These are phyloP conservation scores for Rosa lucieae DNA, from an alignment of 306 rosid genomes.

Conservation along the genomic window DNA sequence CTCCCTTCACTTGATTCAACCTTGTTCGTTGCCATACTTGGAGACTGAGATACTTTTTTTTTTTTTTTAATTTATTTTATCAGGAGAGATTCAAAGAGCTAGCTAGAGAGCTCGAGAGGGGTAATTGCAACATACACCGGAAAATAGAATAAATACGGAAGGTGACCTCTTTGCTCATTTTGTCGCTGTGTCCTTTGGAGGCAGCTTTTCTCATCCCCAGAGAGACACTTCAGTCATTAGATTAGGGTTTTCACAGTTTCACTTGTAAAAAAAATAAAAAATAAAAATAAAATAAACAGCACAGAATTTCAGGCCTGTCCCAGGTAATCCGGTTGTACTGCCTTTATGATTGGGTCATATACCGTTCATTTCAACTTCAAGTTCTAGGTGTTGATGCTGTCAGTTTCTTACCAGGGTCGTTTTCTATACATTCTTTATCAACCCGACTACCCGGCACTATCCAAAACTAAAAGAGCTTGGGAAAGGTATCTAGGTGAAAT, in stretches of 20 bases:
- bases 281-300: conserved; percentile 11
- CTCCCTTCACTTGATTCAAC: conserved; percentile 16
- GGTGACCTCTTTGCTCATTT: background rate
- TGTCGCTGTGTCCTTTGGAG: conserved; percentile 28
- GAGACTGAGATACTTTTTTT: background rate
- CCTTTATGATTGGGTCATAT: conserved; percentile 57
- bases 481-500: background rate
- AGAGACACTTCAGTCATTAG: conserved; percentile 52
- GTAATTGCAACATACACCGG: background rate
- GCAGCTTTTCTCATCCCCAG: conserved; percentile 41
- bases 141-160: background rate
- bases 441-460: background rate
- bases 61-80: background rate
- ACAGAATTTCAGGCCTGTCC: conserved; percentile 43
- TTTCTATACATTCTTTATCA: background rate
- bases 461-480: background rate
- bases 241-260: conserved; percentile 38
- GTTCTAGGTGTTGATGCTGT: conserved; percentile 26
- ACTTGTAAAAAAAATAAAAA: conserved; percentile 39
- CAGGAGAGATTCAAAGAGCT: background rate
- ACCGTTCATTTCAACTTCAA: background rate
- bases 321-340: conserved; percentile 1
- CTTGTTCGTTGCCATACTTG: conserved; percentile 23
- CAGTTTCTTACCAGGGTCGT: conserved; percentile 24
- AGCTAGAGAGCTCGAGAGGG: background rate